Conservation (phyloP, 306 rosid species). For the Corylus heterophylla region DNA sequence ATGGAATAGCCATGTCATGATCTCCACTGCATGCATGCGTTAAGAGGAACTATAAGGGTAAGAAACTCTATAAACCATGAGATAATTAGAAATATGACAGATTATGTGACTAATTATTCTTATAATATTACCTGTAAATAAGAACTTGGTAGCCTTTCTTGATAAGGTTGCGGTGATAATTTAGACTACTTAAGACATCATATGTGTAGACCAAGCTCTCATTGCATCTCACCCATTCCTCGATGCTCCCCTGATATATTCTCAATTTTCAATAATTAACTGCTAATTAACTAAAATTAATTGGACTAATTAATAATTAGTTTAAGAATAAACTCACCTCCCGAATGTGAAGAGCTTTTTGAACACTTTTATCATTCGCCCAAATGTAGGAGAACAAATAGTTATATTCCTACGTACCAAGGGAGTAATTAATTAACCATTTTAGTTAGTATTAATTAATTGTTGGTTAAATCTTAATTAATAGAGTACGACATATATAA, state of each 20-base stretch:
- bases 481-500: background rate
- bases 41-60: too few relatives aligned
- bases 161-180: constrained; percentile 28
- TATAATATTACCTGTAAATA: constrained; percentile 28
- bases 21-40: constrained; percentile 34
- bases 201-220: background rate
- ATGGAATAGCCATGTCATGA: constrained; percentile 35
- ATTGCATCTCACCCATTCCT: constrained; percentile 40
- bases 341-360: constrained; percentile 21
- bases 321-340: constrained; percentile 9
- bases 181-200: constrained; percentile 16
- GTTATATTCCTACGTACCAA: background rate
- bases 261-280: too few relatives aligned
- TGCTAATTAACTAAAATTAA: too few relatives aligned
- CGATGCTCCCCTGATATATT: constrained; percentile 23
- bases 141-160: constrained; percentile 29
- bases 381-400: constrained; percentile 18
- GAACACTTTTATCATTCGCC: constrained; percentile 25
- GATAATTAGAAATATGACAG: too few relatives aligned
- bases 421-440: background rate
- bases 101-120: background rate
- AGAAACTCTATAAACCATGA: too few relatives aligned
- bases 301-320: too few relatives aligned
- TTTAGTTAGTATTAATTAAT: background rate
- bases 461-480: background rate